Conservation (phyloP, 371 early-diverging fungal species). For the Mucor mucedo region DNA sequence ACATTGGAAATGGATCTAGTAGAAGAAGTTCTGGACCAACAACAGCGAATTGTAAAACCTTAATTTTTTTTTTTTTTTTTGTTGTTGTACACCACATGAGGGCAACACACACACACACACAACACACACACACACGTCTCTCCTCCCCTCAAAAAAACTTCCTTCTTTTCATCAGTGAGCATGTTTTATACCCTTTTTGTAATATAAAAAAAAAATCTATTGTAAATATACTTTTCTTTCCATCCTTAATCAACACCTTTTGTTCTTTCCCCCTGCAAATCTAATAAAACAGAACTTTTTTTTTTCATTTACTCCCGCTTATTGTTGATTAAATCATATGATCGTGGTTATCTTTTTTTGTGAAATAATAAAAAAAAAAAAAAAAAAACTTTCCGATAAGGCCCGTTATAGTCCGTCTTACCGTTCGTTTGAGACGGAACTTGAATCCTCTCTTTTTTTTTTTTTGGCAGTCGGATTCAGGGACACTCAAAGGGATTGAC, state of each 20-base stretch:
- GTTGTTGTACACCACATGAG: not conserved
- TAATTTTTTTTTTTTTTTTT: constrained; percentile 6
- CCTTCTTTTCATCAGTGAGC: too few relatives aligned
- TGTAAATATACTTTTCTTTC: too few relatives aligned
- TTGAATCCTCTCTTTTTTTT: not conserved
- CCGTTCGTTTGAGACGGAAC: too few relatives aligned
- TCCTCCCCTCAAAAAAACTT: not conserved
- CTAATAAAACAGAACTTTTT: not conserved
- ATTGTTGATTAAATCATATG: constrained; percentile 6
- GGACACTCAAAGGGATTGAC: too few relatives aligned
- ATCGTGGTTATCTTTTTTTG: not conserved
- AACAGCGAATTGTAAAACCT: constrained; percentile 10
- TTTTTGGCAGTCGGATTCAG: not conserved
- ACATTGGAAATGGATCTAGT: constrained; percentile 54
- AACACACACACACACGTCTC: constrained; percentile 10
- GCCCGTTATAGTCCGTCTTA: constrained; percentile 1
- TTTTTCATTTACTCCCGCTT: not conserved
- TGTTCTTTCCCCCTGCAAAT: too few relatives aligned
- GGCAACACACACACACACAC: constrained; percentile 12
- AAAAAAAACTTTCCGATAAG: constrained; percentile 16
- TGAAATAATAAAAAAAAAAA: not conserved
- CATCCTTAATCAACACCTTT: too few relatives aligned
- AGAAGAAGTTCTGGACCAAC: constrained; percentile 38
- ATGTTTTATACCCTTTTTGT: not conserved
- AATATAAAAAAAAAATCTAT: not conserved